Conservation (phyloP, 176 grass and related monocot species). For the Melocanna baccifera region DNA sequence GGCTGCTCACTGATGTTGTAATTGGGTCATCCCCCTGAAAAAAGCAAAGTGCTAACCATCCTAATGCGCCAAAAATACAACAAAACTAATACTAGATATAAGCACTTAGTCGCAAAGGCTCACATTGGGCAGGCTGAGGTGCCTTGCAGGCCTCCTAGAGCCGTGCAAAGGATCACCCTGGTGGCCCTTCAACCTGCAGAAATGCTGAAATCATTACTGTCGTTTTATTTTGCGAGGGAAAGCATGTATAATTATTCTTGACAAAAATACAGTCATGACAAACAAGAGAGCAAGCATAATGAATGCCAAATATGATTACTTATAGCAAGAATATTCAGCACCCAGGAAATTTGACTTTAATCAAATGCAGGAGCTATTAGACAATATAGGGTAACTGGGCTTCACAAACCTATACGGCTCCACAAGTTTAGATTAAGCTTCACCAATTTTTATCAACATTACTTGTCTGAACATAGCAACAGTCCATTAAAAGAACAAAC, state of each 20-base stretch:
- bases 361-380: not conserved
- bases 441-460: not conserved
- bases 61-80: conserved; percentile 8
- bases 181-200: conserved; percentile 64
- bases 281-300: not conserved
- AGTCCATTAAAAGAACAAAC: not conserved
- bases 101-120: conserved; percentile 22
- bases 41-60: conserved; percentile 4
- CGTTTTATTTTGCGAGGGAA: not conserved
- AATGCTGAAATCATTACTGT: not conserved
- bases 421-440: not conserved
- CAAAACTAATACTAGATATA: conserved; percentile 11
- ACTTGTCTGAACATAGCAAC: not conserved
- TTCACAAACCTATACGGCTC: not conserved
- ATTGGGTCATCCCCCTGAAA: conserved; percentile 52
- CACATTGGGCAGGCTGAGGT: conserved; percentile 53
- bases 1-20: conserved; percentile 63
- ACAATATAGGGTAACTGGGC: not conserved
- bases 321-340: not conserved
- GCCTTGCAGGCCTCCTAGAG: conserved; percentile 45
- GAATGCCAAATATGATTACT: not conserved
- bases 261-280: not conserved
- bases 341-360: not conserved
- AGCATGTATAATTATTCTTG: not conserved
- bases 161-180: conserved; percentile 46